phyloP scores from a whole-genome alignment of 2,329 filamentous ascomycete species.

The Dactylellina cionopaga region DNA sequence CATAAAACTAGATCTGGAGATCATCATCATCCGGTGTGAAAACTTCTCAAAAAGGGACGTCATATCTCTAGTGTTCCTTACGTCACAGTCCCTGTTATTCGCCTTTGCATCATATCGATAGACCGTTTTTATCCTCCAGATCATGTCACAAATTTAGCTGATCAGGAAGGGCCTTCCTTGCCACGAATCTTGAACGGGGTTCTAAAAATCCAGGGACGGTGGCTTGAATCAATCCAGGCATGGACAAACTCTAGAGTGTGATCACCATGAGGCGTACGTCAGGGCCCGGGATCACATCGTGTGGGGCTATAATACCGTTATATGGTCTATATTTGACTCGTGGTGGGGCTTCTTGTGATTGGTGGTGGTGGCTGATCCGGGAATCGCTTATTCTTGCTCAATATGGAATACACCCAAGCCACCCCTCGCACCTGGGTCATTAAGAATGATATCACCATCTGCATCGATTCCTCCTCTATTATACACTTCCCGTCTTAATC shows the following conservation, averaged over 20 bases:
- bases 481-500: too few relatives aligned
- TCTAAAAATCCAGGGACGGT: too few relatives aligned
- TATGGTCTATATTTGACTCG: constrained; percentile 11
- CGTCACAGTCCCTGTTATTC: too few relatives aligned
- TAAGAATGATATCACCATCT: constrained; percentile 40
- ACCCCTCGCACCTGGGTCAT: not conserved
- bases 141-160: too few relatives aligned
- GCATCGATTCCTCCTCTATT: not conserved
- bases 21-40: too few relatives aligned
- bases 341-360: not conserved
- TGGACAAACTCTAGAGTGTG: not conserved
- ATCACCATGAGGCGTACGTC: constrained; percentile 23
- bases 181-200: too few relatives aligned
- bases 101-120: too few relatives aligned
- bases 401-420: too few relatives aligned
- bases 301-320: constrained; percentile 14
- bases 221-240: not conserved
- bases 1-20: too few relatives aligned
- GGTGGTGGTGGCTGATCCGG: not conserved
- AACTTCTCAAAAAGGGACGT: too few relatives aligned
- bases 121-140: too few relatives aligned
- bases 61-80: too few relatives aligned
- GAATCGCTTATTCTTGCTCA: constrained; percentile 51
- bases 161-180: constrained; percentile 16
- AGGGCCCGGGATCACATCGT: constrained; percentile 25